phyloP scores from a whole-genome alignment of 306 rosid genomes.

The Prosopis cineraria region DNA sequence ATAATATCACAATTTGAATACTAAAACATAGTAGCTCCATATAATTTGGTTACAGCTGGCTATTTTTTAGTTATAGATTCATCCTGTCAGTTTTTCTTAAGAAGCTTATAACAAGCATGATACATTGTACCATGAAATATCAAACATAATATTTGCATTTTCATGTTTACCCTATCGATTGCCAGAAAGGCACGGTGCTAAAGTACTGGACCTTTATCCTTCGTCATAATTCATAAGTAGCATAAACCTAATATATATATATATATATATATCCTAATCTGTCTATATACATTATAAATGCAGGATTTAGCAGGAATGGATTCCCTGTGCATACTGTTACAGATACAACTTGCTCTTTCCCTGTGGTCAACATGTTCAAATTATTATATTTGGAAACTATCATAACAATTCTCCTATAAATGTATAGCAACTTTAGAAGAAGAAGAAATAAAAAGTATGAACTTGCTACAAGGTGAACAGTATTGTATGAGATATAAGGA shows the following conservation, averaged over 20 bases:
- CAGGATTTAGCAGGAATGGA: background rate
- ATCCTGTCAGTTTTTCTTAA: background rate
- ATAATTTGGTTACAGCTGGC: background rate
- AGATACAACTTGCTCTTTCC: background rate
- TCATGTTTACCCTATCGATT: background rate
- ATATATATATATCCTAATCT: background rate
- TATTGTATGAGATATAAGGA: background rate
- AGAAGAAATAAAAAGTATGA: conserved; percentile 3
- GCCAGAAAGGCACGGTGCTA: background rate
- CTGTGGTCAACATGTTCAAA: background rate
- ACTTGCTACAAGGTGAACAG: background rate
- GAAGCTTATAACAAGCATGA: background rate
- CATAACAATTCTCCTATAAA: background rate
- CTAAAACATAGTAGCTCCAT: background rate
- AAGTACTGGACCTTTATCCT: background rate
- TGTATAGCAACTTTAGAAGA: background rate
- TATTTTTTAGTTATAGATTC: background rate
- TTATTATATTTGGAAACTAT: conserved; percentile 8
- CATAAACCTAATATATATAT: background rate
- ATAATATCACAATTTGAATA: too few relatives aligned
- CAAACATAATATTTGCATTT: conserved; percentile 21
- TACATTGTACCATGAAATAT: background rate
- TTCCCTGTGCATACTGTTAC: background rate
- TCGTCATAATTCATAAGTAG: background rate
- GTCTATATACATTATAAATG: background rate